These are phyloP conservation scores for Agapanthus africanus DNA, from an alignment of 106 monocot species.

Conservation along the genomic window DNA sequence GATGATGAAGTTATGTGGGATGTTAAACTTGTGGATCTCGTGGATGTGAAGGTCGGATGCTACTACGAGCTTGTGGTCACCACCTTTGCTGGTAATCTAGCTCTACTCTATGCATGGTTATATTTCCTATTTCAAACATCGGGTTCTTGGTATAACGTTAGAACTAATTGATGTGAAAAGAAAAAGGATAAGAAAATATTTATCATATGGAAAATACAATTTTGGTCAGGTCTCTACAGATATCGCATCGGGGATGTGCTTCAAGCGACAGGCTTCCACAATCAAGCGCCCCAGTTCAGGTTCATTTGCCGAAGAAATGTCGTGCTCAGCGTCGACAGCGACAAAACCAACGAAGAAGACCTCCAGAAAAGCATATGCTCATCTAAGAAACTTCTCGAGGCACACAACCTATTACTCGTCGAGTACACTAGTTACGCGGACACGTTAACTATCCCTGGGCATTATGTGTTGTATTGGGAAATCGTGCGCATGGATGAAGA, in stretches of 20 bases:
- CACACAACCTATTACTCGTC: constrained; percentile 13
- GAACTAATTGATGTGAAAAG: neutral
- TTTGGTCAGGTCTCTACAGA: constrained; percentile 38
- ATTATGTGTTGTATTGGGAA: constrained; percentile 54
- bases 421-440: constrained; percentile 56
- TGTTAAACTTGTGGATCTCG: constrained; percentile 40
- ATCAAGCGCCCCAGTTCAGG: constrained; percentile 41
- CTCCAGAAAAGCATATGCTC: constrained; percentile 29
- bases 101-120: neutral
- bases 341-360: constrained; percentile 62
- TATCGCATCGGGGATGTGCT: constrained; percentile 61
- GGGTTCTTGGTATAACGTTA: neutral
- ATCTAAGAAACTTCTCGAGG: constrained; percentile 25
- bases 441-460: constrained; percentile 34
- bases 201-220: neutral
- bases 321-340: constrained; percentile 51
- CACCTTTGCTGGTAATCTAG: constrained; percentile 40
- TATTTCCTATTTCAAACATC: neutral
- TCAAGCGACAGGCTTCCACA: constrained; percentile 43
- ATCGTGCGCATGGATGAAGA: constrained; percentile 13
- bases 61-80: constrained; percentile 79
- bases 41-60: constrained; percentile 46
- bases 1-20: constrained; percentile 2
- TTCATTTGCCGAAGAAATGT: constrained; percentile 55
- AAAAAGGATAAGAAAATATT: neutral